Conservation (phyloP, 495 filamentous ascomycete genomes). For the Parmelia sp. region DNA sequence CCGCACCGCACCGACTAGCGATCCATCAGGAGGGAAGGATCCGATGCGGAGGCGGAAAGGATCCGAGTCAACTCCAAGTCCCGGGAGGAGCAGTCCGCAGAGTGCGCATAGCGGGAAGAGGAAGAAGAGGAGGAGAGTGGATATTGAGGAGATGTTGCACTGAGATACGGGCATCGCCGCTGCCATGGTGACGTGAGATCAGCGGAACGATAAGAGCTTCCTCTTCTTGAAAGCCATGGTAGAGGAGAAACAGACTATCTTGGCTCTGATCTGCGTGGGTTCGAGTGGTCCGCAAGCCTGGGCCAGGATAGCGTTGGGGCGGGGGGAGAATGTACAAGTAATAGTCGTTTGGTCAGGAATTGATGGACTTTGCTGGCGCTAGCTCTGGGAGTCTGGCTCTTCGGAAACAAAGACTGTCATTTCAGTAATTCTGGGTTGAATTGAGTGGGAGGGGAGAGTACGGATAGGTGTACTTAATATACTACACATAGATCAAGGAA, state of each 20-base stretch:
- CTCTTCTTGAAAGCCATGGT: background rate
- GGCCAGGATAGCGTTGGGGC: background rate
- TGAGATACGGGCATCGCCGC: slow-evolving; percentile 6
- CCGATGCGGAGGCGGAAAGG: slow-evolving; percentile 15
- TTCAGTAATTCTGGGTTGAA: background rate
- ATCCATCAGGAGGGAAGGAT: slow-evolving; percentile 18
- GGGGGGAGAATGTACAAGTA: background rate
- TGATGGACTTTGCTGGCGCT: background rate
- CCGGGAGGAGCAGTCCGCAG: slow-evolving; percentile 24
- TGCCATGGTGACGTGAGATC: background rate
- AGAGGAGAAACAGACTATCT: background rate
- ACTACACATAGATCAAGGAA: background rate
- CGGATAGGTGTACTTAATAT: background rate
- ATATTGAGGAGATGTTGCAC: slow-evolving; percentile 28
- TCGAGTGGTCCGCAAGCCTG: background rate
- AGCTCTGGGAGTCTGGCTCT: slow-evolving; percentile 1
- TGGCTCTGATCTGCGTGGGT: background rate
- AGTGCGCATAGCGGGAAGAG: slow-evolving; percentile 23
- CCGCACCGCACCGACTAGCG: slow-evolving; percentile 22
- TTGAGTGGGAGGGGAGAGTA: background rate
- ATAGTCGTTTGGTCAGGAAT: background rate
- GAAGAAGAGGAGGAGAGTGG: slow-evolving; percentile 29
- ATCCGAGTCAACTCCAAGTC: slow-evolving; percentile 21
- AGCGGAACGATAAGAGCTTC: background rate
- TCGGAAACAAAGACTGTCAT: slow-evolving; percentile 2